phyloP scores from a whole-genome alignment of 2,329 filamentous ascomycete species.

The Fusarium nanum region DNA sequence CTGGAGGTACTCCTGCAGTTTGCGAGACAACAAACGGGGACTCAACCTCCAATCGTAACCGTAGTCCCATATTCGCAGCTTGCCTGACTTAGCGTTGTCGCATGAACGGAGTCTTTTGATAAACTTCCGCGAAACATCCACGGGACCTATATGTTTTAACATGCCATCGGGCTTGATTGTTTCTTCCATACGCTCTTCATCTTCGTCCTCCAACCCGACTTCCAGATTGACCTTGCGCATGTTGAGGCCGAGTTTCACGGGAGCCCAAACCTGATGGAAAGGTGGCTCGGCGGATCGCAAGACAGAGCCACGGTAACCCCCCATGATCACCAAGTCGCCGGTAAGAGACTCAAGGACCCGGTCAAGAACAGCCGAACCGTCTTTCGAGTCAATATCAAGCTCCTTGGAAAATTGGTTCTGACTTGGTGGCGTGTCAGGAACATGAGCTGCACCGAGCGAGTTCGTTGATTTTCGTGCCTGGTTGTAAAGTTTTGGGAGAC shows the following conservation, averaged over 20 bases:
- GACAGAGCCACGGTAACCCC: constrained; percentile 92
- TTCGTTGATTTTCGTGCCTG: constrained; percentile 48
- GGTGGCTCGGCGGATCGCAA: constrained; percentile 84
- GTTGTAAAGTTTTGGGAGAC: constrained; percentile 65
- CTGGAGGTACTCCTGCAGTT: constrained; percentile 79
- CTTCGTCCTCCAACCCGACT: constrained; percentile 82
- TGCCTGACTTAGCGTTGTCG: constrained; percentile 77
- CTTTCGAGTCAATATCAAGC: constrained; percentile 25
- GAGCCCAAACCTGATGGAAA: constrained; percentile 92
- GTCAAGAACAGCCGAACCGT: constrained; percentile 58
- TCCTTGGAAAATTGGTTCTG: constrained; percentile 44
- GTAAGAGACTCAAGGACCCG: constrained; percentile 73
- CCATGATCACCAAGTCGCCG: constrained; percentile 88
- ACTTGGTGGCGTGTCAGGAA: constrained; percentile 41
- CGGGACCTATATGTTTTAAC: constrained; percentile 89
- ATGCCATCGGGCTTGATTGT: constrained; percentile 88
- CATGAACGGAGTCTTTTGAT: constrained; percentile 81
- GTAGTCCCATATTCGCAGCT: constrained; percentile 85
- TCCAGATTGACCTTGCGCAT: constrained; percentile 92
- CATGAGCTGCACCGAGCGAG: constrained; percentile 49
- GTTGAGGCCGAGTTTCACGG: constrained; percentile 91
- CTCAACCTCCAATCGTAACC: constrained; percentile 96
- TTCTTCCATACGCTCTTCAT: constrained; percentile 85
- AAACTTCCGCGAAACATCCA: constrained; percentile 86
- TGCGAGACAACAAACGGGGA: constrained; percentile 77